Evolutionary conservation across 2,329 filamentous ascomycete species (phyloP).

Genomic region (Fusarium abutilonis): DNA sequence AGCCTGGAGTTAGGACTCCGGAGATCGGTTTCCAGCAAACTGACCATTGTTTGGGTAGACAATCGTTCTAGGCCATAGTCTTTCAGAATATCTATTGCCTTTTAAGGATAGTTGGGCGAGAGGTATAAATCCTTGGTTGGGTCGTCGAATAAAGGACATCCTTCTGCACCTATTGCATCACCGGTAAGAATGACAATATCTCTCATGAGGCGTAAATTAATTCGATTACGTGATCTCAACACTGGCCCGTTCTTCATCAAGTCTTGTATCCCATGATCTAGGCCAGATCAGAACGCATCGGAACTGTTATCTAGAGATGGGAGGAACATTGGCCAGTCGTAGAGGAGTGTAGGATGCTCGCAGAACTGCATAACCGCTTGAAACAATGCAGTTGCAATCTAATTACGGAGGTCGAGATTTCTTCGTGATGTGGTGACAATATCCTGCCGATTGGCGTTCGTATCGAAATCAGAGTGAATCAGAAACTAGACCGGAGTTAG

Average conservation of each 20-base stretch:
- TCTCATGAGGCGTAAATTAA: not conserved
- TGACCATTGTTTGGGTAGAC: accelerated
- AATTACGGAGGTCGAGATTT: conserved; percentile 8
- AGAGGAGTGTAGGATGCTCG: conserved; percentile 20
- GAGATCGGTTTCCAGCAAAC: conserved; percentile 13
- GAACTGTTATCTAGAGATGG: not conserved
- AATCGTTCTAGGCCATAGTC: not conserved
- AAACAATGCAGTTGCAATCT: conserved; percentile 2
- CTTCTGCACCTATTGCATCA: not conserved
- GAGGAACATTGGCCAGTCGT: conserved; percentile 29
- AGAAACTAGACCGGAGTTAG: too few species aligned
- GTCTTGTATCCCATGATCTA: not conserved
- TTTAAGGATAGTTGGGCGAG: conserved; percentile 8
- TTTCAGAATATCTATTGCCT: not conserved
- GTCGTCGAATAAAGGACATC: conserved; percentile 21
- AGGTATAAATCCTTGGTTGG: conserved; percentile 10
- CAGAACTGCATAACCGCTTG: conserved; percentile 22
- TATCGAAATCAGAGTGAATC: conserved; percentile 34
- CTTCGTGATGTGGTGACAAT: conserved; percentile 23
- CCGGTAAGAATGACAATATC: not conserved
- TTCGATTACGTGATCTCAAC: not conserved
- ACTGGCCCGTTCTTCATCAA: not conserved
- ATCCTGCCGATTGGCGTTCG: conserved; percentile 22
- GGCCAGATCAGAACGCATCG: conserved; percentile 19
- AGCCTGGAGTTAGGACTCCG: conserved; percentile 5